A percentile compares a stretch with the other conserved stretches of the same genome.
Conservation (phyloP, 2,329 filamentous ascomycete species). For the Sporothrix brasiliensis region DNA sequence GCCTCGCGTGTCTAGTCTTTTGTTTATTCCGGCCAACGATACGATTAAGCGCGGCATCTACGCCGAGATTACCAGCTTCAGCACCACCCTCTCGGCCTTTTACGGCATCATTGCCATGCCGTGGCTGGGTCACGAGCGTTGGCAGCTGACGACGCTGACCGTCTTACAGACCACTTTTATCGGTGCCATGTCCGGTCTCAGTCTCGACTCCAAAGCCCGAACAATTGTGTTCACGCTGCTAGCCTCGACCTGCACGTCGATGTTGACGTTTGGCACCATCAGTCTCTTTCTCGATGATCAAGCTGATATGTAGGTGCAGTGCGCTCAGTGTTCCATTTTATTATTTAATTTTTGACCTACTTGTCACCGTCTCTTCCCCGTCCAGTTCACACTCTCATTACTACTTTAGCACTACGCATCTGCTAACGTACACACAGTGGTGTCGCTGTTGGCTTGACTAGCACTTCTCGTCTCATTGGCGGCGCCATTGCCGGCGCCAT, state of each 20-base stretch:
- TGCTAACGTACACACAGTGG: slow-evolving; percentile 34
- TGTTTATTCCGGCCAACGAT: slow-evolving; percentile 38
- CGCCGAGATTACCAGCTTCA: slow-evolving; percentile 37
- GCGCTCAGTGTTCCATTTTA: background rate
- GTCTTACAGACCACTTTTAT: slow-evolving; percentile 42
- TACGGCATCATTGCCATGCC: slow-evolving; percentile 39
- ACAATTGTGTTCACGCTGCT: slow-evolving; percentile 42
- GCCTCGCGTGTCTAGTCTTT: slow-evolving; percentile 38
- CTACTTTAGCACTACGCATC: background rate
- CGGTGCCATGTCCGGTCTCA: slow-evolving; percentile 42
- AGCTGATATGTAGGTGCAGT: slow-evolving; percentile 39
- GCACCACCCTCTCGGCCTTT: slow-evolving; percentile 37
- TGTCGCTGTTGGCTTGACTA: slow-evolving; percentile 43
- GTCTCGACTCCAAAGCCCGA: slow-evolving; percentile 41
- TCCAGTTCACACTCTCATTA: background rate
- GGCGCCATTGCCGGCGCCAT: slow-evolving; percentile 46
- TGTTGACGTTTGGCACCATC: slow-evolving; percentile 43
- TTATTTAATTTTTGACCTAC: background rate
- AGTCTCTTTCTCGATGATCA: slow-evolving; percentile 44
- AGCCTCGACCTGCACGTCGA: slow-evolving; percentile 40
- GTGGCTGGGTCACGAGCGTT: slow-evolving; percentile 38
- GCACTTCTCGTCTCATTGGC: slow-evolving; percentile 43
- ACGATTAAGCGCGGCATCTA: slow-evolving; percentile 39
- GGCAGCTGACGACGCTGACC: slow-evolving; percentile 42
- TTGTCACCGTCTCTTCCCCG: background rate